Base-by-base conservation (phyloP, 1,284 basidiomycete genomes). In the Leccinum colubrinum region DNA sequence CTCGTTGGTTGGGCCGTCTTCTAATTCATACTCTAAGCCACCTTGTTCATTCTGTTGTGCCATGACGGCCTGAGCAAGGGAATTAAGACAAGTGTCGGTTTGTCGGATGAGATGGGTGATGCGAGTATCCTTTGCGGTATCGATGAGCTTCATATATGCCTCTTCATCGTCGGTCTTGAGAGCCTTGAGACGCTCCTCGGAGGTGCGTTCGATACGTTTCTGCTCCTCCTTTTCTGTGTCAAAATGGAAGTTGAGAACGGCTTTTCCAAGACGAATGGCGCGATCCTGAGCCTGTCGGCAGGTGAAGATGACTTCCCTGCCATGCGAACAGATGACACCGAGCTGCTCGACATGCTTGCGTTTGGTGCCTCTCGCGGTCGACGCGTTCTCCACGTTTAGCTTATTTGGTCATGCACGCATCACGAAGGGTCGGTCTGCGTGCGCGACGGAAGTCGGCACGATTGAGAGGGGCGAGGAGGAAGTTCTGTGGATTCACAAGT, bases 141-240 rank as follows among this genome's bases (percentile, higher is more conserved):
- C 97, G 71, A 99, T 96, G 70, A 99, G 91, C 76, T 96, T 97
- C 85, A 99, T 91, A 77, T 99, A 99, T 17, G 95, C 97, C 77
- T 98, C 97, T 81, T 99, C 97, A 81, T 99, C 97, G 75, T 99
- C 96, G 50, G 93, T 93, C 80, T 97, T 96, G 67, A 99, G 87
- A 20, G 97, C 97, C 80, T 95, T 96, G 68, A 99, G 83, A 94
- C 97, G 95, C 77, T 99, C 97, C 80, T 98, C 98, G 56, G 94
- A 92, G 57, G 99, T 88, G 64, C 95, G 84, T 78, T 99, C 97
- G 68, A 99, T 93, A 41, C 97, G 86, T 78, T 97, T 95, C 82
- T 98, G 95, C 83, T 99, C 98, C 80, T 99, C 97, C 82, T 96
- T 97, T 81, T 99, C 96, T 0, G 96, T 97, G 62, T 87, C 85